A percentile compares a stretch with the other conserved stretches of the same genome.
These are phyloP conservation scores for Phytophthora fragariaefolia DNA, from an alignment of 352 stramenopile genomes.

Conservation along the genomic window DNA sequence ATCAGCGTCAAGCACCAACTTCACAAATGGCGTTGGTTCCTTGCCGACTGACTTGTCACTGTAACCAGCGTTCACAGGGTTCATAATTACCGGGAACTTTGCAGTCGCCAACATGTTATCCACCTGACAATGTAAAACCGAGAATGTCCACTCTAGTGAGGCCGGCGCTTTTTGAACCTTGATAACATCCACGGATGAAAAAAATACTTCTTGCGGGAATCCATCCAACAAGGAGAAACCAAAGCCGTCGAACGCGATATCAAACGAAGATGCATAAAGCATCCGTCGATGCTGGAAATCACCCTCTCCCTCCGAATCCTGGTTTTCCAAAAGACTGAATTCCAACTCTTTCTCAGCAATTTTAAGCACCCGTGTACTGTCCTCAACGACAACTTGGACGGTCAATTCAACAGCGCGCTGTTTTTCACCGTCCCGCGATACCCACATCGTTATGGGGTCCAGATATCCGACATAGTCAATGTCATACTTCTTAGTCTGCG, in stretches of 20 bases:
- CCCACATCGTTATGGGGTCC: constrained; percentile 65
- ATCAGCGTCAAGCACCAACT: constrained; percentile 79
- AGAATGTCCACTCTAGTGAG: constrained; percentile 82
- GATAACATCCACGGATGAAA: constrained; percentile 79
- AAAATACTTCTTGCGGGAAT: constrained; percentile 85
- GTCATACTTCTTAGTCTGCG: constrained; percentile 80
- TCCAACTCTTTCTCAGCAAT: constrained; percentile 86
- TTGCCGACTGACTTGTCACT: constrained; percentile 76
- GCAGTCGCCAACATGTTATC: constrained; percentile 87
- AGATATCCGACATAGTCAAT: constrained; percentile 86
- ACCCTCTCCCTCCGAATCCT: constrained; percentile 65
- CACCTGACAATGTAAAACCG: constrained; percentile 81
- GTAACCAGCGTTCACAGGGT: constrained; percentile 80
- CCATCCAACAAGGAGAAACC: constrained; percentile 80
- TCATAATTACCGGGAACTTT: constrained; percentile 87
- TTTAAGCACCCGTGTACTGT: constrained; percentile 82
- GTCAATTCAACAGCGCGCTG: constrained; percentile 63
- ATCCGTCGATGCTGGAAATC: constrained; percentile 84
- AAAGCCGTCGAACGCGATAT: constrained; percentile 80
- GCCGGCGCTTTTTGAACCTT: constrained; percentile 72
- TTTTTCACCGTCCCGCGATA: constrained; percentile 55
- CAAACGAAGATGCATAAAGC: constrained; percentile 83
- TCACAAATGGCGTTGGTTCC: constrained; percentile 65
- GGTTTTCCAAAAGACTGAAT: constrained; percentile 67
- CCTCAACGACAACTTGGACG: constrained; percentile 83